Base-by-base conservation (phyloP, 768 basidiomycete genomes). In the Boletus reticulatus region DNA sequence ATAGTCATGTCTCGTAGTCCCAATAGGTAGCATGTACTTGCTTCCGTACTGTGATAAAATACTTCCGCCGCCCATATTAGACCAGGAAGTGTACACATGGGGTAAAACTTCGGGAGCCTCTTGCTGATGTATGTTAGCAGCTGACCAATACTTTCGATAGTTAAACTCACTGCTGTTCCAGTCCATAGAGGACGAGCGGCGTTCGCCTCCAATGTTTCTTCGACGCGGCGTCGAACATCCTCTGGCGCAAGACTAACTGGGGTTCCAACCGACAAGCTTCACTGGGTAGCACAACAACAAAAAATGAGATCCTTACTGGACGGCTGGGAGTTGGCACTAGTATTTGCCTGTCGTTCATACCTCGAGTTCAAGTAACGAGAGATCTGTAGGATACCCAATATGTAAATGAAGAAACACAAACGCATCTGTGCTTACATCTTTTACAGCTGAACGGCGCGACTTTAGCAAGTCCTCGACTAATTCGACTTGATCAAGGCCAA, bases 401-500 rank as follows among this genome's bases (percentile, higher is more conserved):
- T 39, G 43, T 27, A 34, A 14, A 24, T 14, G 29, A 37, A 13
- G 9, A 3, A 39, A 17, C 22, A 47, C 13, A 8, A 4, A 36
- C 48, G 31, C 1, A 22, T 43, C 31, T 9, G 32, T 20, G 38
- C 75, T 61, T 59, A 88, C 89, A 69, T 85, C 75, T 60, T 75
- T 60, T 29, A 72, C 75, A 32, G 87, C 65, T 1, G 69, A 65
- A 8, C 61, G 57, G 20, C 94, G 84, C 31, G 84, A 77, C 17
- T 75, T 66, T 2, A 97, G 70, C 27, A 97, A 79, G 41, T 89
- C 81, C 72, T 81, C 81, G 9, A 88, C 84, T 34, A 94, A 74
- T 27, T 92, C 91, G 46, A 98, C 83, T 17, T 88, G 81, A 48
- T 96, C 90, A 67, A 87, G 92, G 3, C 94, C 96, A 45, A 95